phyloP scores from a whole-genome alignment of 176 grass and related monocot species.

The Poa pratensis region DNA sequence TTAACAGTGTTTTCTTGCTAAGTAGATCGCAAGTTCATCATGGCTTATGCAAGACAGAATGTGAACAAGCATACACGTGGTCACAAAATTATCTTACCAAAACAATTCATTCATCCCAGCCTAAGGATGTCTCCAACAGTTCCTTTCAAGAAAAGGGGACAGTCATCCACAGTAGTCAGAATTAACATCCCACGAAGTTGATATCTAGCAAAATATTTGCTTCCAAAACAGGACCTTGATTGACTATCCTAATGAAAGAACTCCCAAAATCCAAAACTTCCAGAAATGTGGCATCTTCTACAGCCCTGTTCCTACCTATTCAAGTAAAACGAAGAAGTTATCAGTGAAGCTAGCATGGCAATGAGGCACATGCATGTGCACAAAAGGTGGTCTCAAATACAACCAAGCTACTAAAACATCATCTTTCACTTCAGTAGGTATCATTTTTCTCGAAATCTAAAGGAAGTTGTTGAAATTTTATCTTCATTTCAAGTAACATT shows the following conservation, averaged over 20 bases:
- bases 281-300: constrained; percentile 26
- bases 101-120: constrained; percentile 18
- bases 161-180: constrained; percentile 2
- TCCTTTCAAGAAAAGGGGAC: constrained; percentile 16
- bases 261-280: not conserved
- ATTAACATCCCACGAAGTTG: constrained; percentile 2
- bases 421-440: constrained; percentile 7
- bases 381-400: constrained; percentile 15
- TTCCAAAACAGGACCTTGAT: not conserved
- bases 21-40: no score
- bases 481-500: not conserved
- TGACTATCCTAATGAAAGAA: constrained; percentile 21
- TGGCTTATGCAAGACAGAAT: no score
- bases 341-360: constrained; percentile 15
- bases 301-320: constrained; percentile 25
- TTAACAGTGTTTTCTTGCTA: no score
- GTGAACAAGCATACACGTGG: no score
- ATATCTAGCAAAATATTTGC: constrained; percentile 6
- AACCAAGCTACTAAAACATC: not conserved
- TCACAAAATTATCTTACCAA: constrained; percentile 21
- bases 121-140: not conserved
- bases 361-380: not conserved
- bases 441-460: not conserved
- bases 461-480: not conserved
- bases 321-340: not conserved